Conservation (phyloP, 192 early-diverging fungal genomes). For the Coemansia sp. region DNA sequence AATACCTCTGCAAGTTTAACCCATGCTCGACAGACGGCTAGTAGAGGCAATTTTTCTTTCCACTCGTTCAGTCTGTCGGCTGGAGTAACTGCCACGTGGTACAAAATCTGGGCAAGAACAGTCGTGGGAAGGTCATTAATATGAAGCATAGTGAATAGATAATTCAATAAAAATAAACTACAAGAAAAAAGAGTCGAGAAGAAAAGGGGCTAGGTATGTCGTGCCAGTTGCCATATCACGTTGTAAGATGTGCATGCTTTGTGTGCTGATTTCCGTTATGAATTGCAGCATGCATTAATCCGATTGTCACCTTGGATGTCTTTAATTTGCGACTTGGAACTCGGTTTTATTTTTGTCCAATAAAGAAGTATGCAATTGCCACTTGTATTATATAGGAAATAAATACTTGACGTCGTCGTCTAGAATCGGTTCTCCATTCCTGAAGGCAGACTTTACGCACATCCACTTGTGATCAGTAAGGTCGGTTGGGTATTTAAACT, state of each 20-base stretch:
- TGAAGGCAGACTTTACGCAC: background rate
- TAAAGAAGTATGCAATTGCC: too few relatives aligned
- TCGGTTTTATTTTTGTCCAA: background rate
- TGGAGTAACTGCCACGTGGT: background rate
- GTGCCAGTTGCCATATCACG: too few relatives aligned
- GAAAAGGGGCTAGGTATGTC: background rate
- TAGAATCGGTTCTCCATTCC: background rate
- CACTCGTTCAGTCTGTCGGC: background rate
- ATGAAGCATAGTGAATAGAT: background rate
- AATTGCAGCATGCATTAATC: too few relatives aligned
- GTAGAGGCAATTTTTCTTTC: background rate
- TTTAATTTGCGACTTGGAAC: too few relatives aligned
- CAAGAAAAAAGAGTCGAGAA: background rate
- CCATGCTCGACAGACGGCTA: background rate
- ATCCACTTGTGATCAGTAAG: background rate
- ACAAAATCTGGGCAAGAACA: background rate
- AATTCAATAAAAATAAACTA: background rate
- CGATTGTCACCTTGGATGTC: too few relatives aligned
- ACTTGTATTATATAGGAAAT: background rate
- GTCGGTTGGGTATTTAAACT: background rate
- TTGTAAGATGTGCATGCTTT: background rate
- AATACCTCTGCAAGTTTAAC: background rate
- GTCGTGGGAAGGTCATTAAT: background rate
- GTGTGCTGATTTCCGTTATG: background rate
- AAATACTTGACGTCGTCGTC: background rate